Conservation (phyloP, 73 alveolate genomes). For the Paramecium biaurelia region DNA sequence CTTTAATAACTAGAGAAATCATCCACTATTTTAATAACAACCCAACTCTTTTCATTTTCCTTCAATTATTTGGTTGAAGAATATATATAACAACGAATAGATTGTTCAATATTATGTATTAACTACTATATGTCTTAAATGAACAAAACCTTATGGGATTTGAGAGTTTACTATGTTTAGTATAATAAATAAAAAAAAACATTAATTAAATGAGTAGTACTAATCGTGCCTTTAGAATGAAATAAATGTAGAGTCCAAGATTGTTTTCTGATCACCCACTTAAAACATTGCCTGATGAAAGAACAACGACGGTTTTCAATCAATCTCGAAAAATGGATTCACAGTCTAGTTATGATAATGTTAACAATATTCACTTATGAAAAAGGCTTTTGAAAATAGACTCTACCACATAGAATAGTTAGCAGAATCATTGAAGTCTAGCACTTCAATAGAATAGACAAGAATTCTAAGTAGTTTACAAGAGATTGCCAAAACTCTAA, state of each 20-base stretch:
- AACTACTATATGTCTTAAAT: too few species aligned
- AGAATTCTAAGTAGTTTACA: not conserved
- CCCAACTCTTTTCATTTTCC: too few species aligned
- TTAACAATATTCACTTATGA: not conserved
- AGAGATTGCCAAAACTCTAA: conserved; percentile 10
- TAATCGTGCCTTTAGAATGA: not conserved
- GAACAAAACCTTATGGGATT: not conserved
- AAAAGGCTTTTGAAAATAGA: conserved; percentile 36
- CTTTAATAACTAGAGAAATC: too few species aligned
- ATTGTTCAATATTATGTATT: too few species aligned
- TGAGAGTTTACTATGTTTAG: not conserved
- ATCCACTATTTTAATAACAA: too few species aligned
- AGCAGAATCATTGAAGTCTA: not conserved
- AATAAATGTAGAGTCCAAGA: not conserved
- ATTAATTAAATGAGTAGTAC: not conserved
- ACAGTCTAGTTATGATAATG: not conserved
- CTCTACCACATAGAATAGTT: not conserved
- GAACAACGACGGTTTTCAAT: not conserved
- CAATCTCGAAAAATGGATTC: not conserved
- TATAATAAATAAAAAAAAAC: not conserved
- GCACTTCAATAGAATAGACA: not conserved
- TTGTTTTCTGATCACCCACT: not conserved
- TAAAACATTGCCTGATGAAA: conserved; percentile 42
- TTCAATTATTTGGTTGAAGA: too few species aligned
- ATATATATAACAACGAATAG: too few species aligned